phyloP scores from a whole-genome alignment of 2,329 filamentous ascomycete genomes.

The Fusarium odoratissimum region DNA sequence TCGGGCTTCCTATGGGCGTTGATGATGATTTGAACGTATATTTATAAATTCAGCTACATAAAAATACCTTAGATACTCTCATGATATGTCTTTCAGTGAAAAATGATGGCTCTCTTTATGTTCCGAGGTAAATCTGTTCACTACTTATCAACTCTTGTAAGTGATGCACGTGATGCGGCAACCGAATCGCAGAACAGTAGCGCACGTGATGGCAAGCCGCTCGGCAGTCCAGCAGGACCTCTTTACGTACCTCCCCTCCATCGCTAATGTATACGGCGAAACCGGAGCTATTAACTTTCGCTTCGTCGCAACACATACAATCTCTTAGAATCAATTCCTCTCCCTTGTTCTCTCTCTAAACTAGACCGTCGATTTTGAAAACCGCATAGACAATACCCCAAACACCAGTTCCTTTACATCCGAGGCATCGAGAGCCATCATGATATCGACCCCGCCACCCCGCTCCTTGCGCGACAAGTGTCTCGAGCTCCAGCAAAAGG shows the following conservation, averaged over 20 bases:
- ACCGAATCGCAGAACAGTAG: background rate
- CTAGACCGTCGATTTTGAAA: background rate
- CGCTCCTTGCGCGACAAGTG: constrained; percentile 56
- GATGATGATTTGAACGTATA: background rate
- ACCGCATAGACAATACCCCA: background rate
- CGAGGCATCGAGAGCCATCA: constrained; percentile 20
- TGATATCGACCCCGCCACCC: constrained; percentile 39
- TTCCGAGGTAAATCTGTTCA: background rate
- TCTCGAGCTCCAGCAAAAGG: constrained; percentile 66
- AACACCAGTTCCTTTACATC: background rate
- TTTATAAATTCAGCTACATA: background rate
- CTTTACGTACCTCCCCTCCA: constrained; percentile 23
- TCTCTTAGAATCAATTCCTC: background rate
- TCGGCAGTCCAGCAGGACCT: constrained; percentile 13
- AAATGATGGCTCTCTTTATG: background rate
- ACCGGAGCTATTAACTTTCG: constrained; percentile 29
- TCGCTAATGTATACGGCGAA: constrained; percentile 19
- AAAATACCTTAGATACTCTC: background rate
- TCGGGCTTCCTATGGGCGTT: background rate
- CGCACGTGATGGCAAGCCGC: constrained; percentile 25
- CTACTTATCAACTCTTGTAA: background rate
- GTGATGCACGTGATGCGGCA: constrained; percentile 17
- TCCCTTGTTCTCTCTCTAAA: background rate
- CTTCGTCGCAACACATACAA: constrained; percentile 7
- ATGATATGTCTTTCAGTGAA: too few relatives aligned